A percentile compares a stretch with the other conserved stretches of the same genome.
Evolutionary conservation across 2,329 filamentous ascomycete species (phyloP).

Genomic region (Pseudogymnoascus sp.): DNA sequence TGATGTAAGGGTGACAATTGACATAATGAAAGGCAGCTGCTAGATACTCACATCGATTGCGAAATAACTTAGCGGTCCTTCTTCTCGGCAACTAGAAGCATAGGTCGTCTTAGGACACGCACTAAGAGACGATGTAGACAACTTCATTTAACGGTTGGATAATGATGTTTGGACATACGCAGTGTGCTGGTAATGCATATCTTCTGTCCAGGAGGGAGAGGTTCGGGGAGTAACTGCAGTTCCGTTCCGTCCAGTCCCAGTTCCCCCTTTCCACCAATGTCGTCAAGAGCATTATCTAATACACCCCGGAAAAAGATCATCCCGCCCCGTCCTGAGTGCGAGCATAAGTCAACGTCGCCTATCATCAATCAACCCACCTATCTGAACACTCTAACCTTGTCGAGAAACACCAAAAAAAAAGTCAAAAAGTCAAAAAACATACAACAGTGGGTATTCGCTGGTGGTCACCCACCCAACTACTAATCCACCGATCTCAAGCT

Average conservation of each 20-base stretch:
- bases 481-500: too few species aligned
- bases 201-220: background rate
- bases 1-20: background rate
- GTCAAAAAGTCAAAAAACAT: too few species aligned
- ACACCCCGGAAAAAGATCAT: background rate
- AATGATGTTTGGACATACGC: background rate
- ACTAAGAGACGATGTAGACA: constrained; percentile 3
- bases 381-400: background rate
- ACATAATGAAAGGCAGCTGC: background rate
- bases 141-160: background rate
- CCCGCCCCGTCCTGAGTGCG: background rate
- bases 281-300: background rate
- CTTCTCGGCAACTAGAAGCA: background rate
- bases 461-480: too few species aligned
- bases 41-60: background rate
- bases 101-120: background rate
- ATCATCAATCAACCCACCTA: background rate
- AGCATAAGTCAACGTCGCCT: background rate
- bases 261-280: background rate
- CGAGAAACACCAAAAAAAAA: background rate
- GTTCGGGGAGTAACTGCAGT: background rate
- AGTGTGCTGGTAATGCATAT: background rate
- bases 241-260: background rate
- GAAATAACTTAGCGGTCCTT: background rate
- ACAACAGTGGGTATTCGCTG: too few species aligned